Percentiles rank a stretch among this genome's conserved stretches.
Evolutionary conservation across 2,329 filamentous ascomycete genomes (phyloP).

Genomic region (Nemania abortiva): DNA sequence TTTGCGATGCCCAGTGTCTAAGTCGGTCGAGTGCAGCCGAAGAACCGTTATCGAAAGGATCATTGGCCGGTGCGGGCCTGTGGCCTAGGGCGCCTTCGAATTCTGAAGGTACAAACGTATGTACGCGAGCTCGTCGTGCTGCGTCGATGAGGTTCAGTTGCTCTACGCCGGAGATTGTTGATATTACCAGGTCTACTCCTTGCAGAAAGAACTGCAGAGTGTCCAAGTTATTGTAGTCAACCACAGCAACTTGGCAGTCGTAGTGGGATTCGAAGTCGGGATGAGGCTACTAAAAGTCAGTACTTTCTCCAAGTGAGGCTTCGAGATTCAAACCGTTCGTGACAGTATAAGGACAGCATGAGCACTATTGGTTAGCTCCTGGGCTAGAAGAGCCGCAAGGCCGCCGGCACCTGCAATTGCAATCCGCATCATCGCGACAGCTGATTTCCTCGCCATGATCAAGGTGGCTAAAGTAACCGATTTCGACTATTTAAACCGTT

Average conservation of each 20-base stretch:
- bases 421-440: conserved; percentile 66
- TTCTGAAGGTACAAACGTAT: conserved; percentile 79
- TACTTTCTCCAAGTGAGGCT: conserved; percentile 17
- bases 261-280: conserved; percentile 64
- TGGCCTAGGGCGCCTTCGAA: conserved; percentile 75
- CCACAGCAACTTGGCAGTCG: conserved; percentile 74
- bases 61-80: conserved; percentile 59
- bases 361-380: conserved; percentile 71
- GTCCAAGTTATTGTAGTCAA: conserved; percentile 73
- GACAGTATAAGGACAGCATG: conserved; percentile 80
- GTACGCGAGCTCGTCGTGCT: conserved; percentile 72
- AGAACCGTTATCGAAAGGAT: conserved; percentile 72
- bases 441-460: conserved; percentile 46
- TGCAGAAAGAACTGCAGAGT: conserved; percentile 74
- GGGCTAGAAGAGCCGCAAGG: conserved; percentile 68
- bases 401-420: conserved; percentile 72
- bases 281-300: conserved; percentile 59
- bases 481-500: conserved; percentile 36
- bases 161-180: conserved; percentile 74
- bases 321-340: conserved; percentile 63
- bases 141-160: conserved; percentile 81
- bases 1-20: conserved; percentile 62
- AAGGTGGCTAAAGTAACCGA: conserved; percentile 24
- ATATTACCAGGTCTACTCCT: conserved; percentile 80
- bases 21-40: conserved; percentile 62